Conservation (phyloP, 2,329 filamentous ascomycete species). For the Fusarium hainanense region DNA sequence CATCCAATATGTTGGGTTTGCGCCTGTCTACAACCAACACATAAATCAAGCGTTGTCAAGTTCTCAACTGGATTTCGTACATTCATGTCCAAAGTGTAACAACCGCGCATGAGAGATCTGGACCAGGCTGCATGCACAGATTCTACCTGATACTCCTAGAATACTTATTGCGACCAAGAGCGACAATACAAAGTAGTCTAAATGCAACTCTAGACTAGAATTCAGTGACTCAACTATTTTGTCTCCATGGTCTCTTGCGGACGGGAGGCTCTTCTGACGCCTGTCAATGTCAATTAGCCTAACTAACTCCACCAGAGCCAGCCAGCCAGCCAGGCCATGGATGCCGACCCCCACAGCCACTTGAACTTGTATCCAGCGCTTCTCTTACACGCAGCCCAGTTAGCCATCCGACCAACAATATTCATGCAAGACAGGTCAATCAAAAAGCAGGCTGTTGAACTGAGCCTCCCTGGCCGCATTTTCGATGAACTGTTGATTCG, state of each 20-base stretch:
- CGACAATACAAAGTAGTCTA: not conserved
- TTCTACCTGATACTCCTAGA: not conserved
- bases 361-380: slow-evolving; percentile 2
- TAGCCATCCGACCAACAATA: not conserved
- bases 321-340: slow-evolving; percentile 3
- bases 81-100: not conserved
- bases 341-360: slow-evolving; percentile 29
- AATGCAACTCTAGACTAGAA: not conserved
- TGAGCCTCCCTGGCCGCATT: slow-evolving; percentile 5
- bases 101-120: not conserved
- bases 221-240: not conserved
- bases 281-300: slow-evolving; percentile 11
- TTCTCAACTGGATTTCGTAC: slow-evolving; percentile 1
- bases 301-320: slow-evolving; percentile 24
- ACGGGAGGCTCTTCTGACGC: not conserved
- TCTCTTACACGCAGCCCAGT: not conserved
- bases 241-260: not conserved
- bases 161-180: not conserved
- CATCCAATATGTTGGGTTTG: slow-evolving; percentile 11
- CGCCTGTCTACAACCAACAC: slow-evolving; percentile 25
- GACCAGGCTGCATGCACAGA: not conserved
- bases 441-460: not conserved
- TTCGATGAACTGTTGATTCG: slow-evolving; percentile 12
- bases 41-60: slow-evolving; percentile 19
- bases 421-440: not conserved